phyloP scores from a whole-genome alignment of 371 early-diverging fungal species.

The Syncephalis plumigaleata region DNA sequence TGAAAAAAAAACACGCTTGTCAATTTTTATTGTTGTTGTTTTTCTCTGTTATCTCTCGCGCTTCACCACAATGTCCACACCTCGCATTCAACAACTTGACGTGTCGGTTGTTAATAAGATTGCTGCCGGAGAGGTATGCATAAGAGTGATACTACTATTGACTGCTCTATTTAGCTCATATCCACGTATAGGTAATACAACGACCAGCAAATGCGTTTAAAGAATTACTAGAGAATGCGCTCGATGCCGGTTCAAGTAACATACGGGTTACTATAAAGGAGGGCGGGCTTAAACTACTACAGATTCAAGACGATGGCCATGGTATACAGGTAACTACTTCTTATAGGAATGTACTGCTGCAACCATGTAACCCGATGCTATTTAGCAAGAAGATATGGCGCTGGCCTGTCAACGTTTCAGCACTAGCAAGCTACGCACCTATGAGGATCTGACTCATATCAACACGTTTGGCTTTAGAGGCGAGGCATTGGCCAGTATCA shows the following conservation, averaged over 20 bases:
- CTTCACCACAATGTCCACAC: too few species aligned
- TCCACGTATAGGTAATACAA: constrained; percentile 57
- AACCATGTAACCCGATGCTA: not conserved
- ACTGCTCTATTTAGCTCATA: not conserved
- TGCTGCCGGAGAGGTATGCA: constrained; percentile 81
- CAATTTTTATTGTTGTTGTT: too few species aligned
- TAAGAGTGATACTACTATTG: not conserved
- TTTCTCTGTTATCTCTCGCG: too few species aligned
- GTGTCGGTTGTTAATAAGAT: constrained; percentile 79
- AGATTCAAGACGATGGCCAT: constrained; percentile 93
- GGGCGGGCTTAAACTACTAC: constrained; percentile 78
- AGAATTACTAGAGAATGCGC: constrained; percentile 93
- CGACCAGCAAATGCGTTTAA: constrained; percentile 91
- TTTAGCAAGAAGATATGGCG: constrained; percentile 50
- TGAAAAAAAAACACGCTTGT: too few species aligned
- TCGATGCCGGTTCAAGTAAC: constrained; percentile 85
- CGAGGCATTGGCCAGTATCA: constrained; percentile 96
- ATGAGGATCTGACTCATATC: constrained; percentile 75
- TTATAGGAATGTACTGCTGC: not conserved
- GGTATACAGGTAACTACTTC: constrained; percentile 60
- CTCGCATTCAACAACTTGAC: constrained; percentile 39
- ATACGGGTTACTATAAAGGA: constrained; percentile 72
- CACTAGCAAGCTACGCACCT: constrained; percentile 79
- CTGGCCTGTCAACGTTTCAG: constrained; percentile 90
- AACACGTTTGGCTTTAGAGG: constrained; percentile 98